Evolutionary conservation across 768 basidiomycete genomes (phyloP), one percentile per base, ranked within the genome.

Genomic region (Candolleomyces eurysporus): DNA sequence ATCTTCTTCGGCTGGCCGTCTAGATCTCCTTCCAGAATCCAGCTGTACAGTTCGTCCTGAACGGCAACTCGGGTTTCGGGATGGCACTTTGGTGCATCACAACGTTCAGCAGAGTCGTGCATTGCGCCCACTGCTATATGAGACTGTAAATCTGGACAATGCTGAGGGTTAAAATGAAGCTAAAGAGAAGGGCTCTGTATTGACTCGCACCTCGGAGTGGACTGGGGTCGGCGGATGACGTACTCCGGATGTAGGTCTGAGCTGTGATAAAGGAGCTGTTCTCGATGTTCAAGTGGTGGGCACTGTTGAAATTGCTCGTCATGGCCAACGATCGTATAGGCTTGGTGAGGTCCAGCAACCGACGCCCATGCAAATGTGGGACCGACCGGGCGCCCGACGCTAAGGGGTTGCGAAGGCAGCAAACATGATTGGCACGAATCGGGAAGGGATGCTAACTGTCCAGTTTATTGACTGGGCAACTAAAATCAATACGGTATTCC

Each of bases 41-140:
- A 56, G 19, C 40, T 40, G 21, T 31, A 53, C n/a, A 59, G 48
- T 11, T 61, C 58, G 32, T 48, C n/a, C 22, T 59, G 42, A 26
- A 58, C 48, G 6, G 60, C 60, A 26, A 36, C 3, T 39, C 61
- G 30, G 11, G 61, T 61, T 48, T 64, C 39, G 1, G 59, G 54
- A 48, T 58, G 49, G 45, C 50, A 45, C 10, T 45, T 49, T 9
- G 57, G 55, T 14, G 55, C 55, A 21, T 57, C 55, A 22, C 32
- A 48, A 19, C 60, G 54, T 26, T 61, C 63, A 2, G 32, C 60
- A 3, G 63, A 48, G 43, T 61, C 60, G 48, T 64, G 52, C 26
- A 61, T 45, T 7, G 63, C 63, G n/a, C 54, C 54, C 2, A 9
- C 17, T 4, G 48, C 58, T 16, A 59, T 2, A 13, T n/a, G 11